Conservation (phyloP, 2,329 filamentous ascomycete genomes). For the Monilinia polystroma region DNA sequence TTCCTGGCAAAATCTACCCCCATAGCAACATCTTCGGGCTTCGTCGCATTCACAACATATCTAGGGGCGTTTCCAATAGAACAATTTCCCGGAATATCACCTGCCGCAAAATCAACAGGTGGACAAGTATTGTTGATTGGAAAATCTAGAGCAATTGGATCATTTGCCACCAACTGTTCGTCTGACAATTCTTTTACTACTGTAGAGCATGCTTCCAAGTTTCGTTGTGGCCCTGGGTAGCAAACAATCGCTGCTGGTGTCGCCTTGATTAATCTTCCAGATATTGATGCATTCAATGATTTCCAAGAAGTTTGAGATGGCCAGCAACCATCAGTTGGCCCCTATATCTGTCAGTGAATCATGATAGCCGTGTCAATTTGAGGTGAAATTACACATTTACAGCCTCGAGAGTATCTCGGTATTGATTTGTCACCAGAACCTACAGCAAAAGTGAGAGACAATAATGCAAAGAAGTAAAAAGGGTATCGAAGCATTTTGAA, state of each 20-base stretch:
- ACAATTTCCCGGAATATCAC: conserved; percentile 37
- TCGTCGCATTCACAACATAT: conserved; percentile 44
- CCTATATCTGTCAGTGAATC: conserved; percentile 9
- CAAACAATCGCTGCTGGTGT: conserved; percentile 41
- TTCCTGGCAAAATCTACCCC: conserved; percentile 48
- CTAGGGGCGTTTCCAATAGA: conserved; percentile 43
- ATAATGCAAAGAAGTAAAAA: background rate
- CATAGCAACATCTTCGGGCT: conserved; percentile 40
- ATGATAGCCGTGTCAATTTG: background rate
- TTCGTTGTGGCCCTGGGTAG: conserved; percentile 39
- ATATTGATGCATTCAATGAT: conserved; percentile 40
- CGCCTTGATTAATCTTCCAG: conserved; percentile 40
- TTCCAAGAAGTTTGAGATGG: conserved; percentile 38
- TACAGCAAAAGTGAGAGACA: background rate
- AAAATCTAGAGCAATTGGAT: conserved; percentile 44
- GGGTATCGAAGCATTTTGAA: background rate
- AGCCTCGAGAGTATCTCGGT: background rate
- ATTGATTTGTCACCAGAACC: background rate
- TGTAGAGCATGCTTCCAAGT: conserved; percentile 39
- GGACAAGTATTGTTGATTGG: conserved; percentile 50
- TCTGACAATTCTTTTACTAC: conserved; percentile 37
- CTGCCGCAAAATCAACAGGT: conserved; percentile 1
- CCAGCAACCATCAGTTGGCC: conserved; percentile 39
- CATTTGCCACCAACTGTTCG: conserved; percentile 42
- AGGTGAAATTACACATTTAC: conserved; percentile 21